A percentile compares a stretch with the other conserved stretches of the same genome.
Evolutionary conservation across 2,329 filamentous ascomycete species (phyloP).

Genomic region (Arthroderma uncinatum): DNA sequence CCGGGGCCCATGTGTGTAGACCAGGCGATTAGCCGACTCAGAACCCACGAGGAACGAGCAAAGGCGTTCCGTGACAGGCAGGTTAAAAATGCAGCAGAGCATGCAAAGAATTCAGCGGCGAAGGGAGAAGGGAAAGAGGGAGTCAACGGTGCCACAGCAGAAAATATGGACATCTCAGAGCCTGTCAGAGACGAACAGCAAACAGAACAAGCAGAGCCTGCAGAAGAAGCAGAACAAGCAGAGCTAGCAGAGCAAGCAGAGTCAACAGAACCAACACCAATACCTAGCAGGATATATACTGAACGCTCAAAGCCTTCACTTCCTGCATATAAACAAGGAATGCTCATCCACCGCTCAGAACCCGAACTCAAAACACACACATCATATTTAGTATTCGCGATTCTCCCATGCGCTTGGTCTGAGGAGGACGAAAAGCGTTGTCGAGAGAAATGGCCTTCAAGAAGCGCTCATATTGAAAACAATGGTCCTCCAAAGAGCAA

Average conservation of each 20-base stretch:
- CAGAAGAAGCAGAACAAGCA: constrained; percentile 17
- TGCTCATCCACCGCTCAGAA: constrained; percentile 69
- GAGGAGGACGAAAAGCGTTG: constrained; percentile 66
- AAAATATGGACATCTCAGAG: neutral
- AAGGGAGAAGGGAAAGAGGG: neutral
- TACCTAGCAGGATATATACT: neutral
- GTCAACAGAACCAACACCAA: constrained; percentile 15
- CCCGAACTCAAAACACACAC: constrained; percentile 90
- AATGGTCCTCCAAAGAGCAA: constrained; percentile 26
- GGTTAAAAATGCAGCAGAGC: neutral
- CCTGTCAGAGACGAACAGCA: neutral
- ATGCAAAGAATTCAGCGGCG: neutral
- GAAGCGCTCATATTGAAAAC: constrained; percentile 34
- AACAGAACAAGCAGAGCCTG: constrained; percentile 4
- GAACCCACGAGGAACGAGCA: constrained; percentile 59
- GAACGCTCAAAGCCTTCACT: constrained; percentile 13
- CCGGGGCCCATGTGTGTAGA: constrained; percentile 58
- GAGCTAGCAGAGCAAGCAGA: neutral
- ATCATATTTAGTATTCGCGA: constrained; percentile 88
- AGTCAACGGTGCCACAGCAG: neutral
- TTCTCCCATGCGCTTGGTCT: constrained; percentile 77
- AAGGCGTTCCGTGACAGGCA: constrained; percentile 49
- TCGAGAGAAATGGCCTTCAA: constrained; percentile 53
- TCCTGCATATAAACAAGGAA: constrained; percentile 62
- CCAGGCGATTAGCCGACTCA: constrained; percentile 64